Evolutionary conservation across 345 rosid species (phyloP).

Genomic region (Eucalyptus cloeziana): DNA sequence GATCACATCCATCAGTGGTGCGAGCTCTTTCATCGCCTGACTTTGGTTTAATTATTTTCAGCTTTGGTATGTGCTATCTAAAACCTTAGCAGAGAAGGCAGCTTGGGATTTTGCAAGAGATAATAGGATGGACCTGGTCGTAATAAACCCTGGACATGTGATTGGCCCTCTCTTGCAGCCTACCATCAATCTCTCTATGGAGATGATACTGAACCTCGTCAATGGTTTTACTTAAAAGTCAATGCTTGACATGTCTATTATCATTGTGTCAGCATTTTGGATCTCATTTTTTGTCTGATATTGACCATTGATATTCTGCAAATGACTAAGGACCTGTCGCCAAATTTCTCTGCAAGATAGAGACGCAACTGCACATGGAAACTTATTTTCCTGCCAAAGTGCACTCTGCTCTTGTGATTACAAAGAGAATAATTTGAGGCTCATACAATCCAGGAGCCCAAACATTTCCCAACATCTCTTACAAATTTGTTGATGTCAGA

Average conservation of each 20-base stretch:
- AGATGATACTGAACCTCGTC: not conserved
- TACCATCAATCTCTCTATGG: slow-evolving; percentile 3
- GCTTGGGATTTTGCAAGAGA: slow-evolving; percentile 30
- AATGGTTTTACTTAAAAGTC: not conserved
- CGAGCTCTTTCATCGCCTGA: not conserved
- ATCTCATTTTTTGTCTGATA: not conserved
- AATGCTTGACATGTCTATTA: not conserved
- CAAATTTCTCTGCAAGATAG: not conserved
- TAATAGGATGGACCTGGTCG: slow-evolving; percentile 26
- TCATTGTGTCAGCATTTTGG: not conserved
- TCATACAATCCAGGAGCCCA: not conserved
- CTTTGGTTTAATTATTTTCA: not conserved
- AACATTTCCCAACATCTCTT: not conserved
- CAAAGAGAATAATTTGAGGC: not conserved
- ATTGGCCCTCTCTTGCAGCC: slow-evolving; percentile 36
- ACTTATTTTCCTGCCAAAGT: not conserved
- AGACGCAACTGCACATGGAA: not conserved
- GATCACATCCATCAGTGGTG: not conserved
- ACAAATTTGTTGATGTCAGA: slow-evolving; percentile 5
- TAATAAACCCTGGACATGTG: slow-evolving; percentile 18
- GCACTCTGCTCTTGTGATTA: not conserved
- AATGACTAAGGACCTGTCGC: not conserved
- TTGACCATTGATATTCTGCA: not conserved
- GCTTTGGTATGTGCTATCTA: slow-evolving; percentile 24
- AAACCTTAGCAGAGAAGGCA: slow-evolving; percentile 34